These are phyloP conservation scores for Cicer bijugum DNA, from an alignment of 306 rosid genomes.

Conservation along the genomic window DNA sequence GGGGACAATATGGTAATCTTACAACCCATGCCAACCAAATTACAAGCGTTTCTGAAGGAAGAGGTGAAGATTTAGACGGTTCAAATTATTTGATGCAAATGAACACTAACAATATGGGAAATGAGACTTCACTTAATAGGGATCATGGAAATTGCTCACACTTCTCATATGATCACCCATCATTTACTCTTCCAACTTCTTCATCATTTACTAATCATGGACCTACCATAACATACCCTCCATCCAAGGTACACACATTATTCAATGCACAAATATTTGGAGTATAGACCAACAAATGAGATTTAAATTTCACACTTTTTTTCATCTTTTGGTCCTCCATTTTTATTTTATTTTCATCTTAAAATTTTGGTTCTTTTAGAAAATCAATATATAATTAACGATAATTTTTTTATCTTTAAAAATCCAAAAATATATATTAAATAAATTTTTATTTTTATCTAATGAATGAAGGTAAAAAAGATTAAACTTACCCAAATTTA, in stretches of 20 bases:
- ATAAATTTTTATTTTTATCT: too few species aligned
- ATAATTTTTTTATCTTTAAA: too few species aligned
- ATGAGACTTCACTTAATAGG: slow-evolving; percentile 45
- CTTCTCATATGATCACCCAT: slow-evolving; percentile 53
- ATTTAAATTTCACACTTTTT: too few species aligned
- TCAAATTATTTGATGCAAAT: slow-evolving; percentile 55
- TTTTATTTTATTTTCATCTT: too few species aligned
- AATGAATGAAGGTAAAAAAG: too few species aligned
- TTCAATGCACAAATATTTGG: too few species aligned
- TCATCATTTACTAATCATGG: slow-evolving; percentile 60
- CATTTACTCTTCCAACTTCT: slow-evolving; percentile 49
- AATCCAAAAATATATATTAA: too few species aligned
- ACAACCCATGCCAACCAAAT: slow-evolving; percentile 53
- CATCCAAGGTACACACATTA: slow-evolving; percentile 62
- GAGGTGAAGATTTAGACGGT: slow-evolving; percentile 70
- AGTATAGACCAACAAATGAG: too few species aligned
- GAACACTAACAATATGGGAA: slow-evolving; percentile 36
- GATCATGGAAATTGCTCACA: slow-evolving; percentile 60
- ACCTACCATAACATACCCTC: slow-evolving; percentile 60
- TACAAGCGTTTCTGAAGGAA: slow-evolving; percentile 68
- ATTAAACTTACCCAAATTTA: too few species aligned
- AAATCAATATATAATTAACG: too few species aligned
- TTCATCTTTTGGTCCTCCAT: too few species aligned
- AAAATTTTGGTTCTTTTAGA: too few species aligned
- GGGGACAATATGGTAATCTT: slow-evolving; percentile 54